Evolutionary conservation across 768 basidiomycete species (phyloP), one percentile per base, ranked within the genome.

Genomic region (Xerocomellus amylosporus): DNA sequence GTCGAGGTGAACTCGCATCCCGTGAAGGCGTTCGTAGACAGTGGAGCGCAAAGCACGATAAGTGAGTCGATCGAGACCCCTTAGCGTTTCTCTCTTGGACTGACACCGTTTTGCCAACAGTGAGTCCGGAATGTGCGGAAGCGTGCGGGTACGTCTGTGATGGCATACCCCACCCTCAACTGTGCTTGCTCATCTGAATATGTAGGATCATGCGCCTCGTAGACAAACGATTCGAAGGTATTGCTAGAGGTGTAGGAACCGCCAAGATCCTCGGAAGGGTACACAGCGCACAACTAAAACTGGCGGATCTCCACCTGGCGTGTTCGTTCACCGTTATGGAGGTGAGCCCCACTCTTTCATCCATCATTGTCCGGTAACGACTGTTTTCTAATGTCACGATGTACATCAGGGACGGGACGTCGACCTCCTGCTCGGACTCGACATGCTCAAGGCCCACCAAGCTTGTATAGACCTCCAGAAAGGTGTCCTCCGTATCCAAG

Each of bases 401-500:
- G 26, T 2, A n/a, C 26, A 9, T 17, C 53, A 93, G 90, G 94
- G 94, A 36, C 83, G 86, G 31, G 86, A 90, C 53, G 93, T 98
- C 43, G 96, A 98, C 66, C 84, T 99, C n/a, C 77, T 99, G 4
- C 87, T 99, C 39, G 97, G 97, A 8, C 80, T 99, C n/a, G 97
- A 99, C 78, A 98, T 98, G 97, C 83, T 98, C 56, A 98, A 93
- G 72, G 90, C 94, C 0, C 91, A 98, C 69, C 94, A 97, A 67
- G 96, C 94, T 6, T 90, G 86, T 65, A 98, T 99, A 69, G 97
- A 99, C 71, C 82, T 99, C 22, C 79, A 86, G 62, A 93, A 93
- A 70, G 84, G 86, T 59, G 89, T 90, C 13, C 83, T 99, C 20
- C 82, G 93, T n/a, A 98, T 99, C 46, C 90, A 93, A 75, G 88